Evolutionary conservation across 139 green algal species (phyloP), one percentile per base, ranked within the genome.

Genomic region (Pleodorina starrii): DNA sequence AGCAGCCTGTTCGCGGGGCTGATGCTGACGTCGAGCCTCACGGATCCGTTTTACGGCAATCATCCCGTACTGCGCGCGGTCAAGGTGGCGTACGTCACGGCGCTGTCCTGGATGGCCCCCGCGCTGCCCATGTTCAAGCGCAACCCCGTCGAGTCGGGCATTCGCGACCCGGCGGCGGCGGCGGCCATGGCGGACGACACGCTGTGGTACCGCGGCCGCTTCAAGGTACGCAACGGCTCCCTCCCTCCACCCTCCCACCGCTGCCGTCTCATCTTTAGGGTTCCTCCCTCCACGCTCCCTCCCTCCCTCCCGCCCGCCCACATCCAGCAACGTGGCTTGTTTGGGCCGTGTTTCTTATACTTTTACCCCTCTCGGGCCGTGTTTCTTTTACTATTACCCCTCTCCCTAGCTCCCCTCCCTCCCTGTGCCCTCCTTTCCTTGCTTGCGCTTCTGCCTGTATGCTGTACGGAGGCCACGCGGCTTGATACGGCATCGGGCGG

Each of bases 1-100:
- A 43, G 38, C 36, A 44, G 5, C 16, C n/a, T 88, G 32, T 88
- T 27, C 60, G 43, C n/a, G n/a, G 82, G 82, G 0, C 35, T 88
- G 32, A 68, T 88, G 82, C 66, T 79, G 82, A 88, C 82, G 60
- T 88, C 82, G 14, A 40, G 38, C 29, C 82, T 88, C 10, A 80
- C 63, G 19, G 82, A 88, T 43, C n/a, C 82, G 23, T 17, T 88
- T 43, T 79, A 80, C 82, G 66, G 82, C 82, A 51, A 48, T 42
- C n/a, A 36, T 1, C 46, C 38, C 23, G 7, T 71, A 1, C 2
- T 88, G 10, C 82, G 82, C 2, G 32, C 46, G 19, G 19, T 79
- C 35, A 76, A 71, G 44, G 25, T 68, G 43, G 44, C 43, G 19
- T 80, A 54, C 82, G 82, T 69, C 19, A 71, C 40, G 14, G 10